Evolutionary conservation across 257 asterid species (phyloP).

Genomic region (Solanum sejunctum): DNA sequence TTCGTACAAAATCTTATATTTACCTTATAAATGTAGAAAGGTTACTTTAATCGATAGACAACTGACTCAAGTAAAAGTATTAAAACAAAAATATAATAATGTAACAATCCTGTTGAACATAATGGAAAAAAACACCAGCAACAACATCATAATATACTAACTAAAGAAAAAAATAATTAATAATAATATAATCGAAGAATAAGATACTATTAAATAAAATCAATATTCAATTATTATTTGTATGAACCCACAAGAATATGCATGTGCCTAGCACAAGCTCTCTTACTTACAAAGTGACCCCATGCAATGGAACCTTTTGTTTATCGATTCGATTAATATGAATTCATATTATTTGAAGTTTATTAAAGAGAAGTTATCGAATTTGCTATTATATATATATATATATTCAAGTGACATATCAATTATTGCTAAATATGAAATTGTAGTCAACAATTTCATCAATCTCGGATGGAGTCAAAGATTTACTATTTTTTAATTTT

Average conservation of each 20-base stretch:
- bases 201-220: background rate
- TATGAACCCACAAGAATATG: background rate
- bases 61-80: background rate
- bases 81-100: fast-evolving
- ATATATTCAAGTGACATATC: background rate
- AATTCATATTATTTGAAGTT: fast-evolving
- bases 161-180: fast-evolving
- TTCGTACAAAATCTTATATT: fast-evolving
- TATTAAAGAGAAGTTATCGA: background rate
- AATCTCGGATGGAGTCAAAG: no score
- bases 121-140: background rate
- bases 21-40: background rate
- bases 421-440: background rate
- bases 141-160: background rate
- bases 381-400: background rate
- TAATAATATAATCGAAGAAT: background rate
- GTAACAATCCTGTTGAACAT: background rate
- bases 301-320: background rate
- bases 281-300: background rate
- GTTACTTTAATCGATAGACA: background rate
- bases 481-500: no score
- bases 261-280: background rate
- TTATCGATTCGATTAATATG: background rate
- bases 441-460: background rate
- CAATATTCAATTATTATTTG: background rate